A percentile compares a stretch with the other conserved stretches of the same genome.
phyloP scores from a whole-genome alignment of 1,284 basidiomycete species.

The Melampsora abietis-canadensis region DNA sequence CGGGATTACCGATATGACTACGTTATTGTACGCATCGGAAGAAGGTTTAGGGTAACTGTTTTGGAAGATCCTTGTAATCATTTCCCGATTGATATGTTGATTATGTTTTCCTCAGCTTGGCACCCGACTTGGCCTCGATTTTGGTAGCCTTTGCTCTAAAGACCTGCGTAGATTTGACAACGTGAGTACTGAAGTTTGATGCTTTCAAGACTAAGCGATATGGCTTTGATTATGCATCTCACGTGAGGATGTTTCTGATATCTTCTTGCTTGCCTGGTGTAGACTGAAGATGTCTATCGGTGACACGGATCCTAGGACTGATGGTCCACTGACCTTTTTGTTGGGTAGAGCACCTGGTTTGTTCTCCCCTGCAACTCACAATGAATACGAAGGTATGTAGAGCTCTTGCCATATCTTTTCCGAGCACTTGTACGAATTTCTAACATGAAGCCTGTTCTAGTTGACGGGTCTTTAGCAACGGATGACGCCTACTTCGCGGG shows the following conservation, averaged over 20 bases:
- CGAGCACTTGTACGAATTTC: too few relatives aligned
- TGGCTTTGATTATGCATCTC: not conserved
- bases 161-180: too few relatives aligned
- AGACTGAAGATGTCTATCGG: not conserved
- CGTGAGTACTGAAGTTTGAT: not conserved
- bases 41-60: not conserved
- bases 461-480: not conserved
- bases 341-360: not conserved
- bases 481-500: not conserved
- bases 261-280: not conserved
- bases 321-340: not conserved
- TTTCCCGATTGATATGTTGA: too few relatives aligned
- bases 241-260: not conserved
- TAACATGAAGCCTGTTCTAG: too few relatives aligned
- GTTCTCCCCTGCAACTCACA: not conserved
- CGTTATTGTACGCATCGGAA: not conserved
- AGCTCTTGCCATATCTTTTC: too few relatives aligned
- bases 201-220: too few relatives aligned
- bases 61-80: not conserved
- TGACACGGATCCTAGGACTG: not conserved
- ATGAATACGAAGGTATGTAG: not conserved
- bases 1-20: constrained; percentile 1
- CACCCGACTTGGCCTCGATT: too few relatives aligned
- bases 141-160: too few relatives aligned
- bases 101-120: too few relatives aligned